phyloP scores from a whole-genome alignment of 208 protist species.

The Trichomonas gallinae region DNA sequence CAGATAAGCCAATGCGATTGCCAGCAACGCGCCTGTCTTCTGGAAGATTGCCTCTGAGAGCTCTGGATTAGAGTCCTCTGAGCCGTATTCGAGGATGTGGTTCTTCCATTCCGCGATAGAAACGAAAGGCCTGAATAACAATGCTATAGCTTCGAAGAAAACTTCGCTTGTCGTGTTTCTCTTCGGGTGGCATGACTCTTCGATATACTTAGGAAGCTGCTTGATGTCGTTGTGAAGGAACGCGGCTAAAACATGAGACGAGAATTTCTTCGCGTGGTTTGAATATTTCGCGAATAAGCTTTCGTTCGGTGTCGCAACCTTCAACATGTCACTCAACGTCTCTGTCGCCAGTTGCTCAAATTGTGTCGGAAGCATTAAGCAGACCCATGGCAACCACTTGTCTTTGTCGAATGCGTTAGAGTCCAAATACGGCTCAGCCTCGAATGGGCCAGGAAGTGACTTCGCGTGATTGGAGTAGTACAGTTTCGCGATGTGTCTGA shows the following conservation, averaged over 20 bases:
- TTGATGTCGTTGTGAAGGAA: neutral
- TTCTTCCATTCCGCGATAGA: neutral
- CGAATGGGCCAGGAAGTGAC: neutral
- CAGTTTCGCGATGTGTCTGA: neutral
- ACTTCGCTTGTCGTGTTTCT: neutral
- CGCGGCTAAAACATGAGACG: neutral
- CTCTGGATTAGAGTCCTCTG: neutral
- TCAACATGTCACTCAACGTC: neutral
- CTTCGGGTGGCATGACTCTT: neutral
- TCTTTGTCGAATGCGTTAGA: neutral
- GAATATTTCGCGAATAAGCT: neutral
- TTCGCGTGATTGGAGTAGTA: neutral
- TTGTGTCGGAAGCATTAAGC: neutral
- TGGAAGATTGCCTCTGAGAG: neutral
- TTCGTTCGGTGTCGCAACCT: neutral
- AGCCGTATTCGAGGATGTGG: neutral
- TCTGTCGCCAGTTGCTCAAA: neutral
- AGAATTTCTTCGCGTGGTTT: neutral
- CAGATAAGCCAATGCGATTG: neutral
- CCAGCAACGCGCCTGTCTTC: neutral
- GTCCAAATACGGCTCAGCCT: neutral
- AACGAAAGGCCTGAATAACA: neutral
- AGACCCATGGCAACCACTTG: neutral
- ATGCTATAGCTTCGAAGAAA: neutral
- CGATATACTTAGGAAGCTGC: neutral